phyloP scores from a whole-genome alignment of 2,329 filamentous ascomycete species.

The Trichothecium roseum region DNA sequence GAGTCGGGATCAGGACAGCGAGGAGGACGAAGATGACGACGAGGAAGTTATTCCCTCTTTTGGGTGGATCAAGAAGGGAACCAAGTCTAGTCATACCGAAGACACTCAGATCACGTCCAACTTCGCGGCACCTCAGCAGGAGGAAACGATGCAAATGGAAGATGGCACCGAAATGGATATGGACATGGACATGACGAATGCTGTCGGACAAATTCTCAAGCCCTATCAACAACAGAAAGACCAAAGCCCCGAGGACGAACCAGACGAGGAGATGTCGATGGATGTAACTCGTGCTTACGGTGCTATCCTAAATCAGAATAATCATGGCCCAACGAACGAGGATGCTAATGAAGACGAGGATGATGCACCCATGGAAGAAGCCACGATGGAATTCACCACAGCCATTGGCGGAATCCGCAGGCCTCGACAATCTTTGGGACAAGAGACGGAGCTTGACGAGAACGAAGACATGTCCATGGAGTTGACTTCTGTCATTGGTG shows the following conservation, averaged over 20 bases:
- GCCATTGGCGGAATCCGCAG: constrained; percentile 61
- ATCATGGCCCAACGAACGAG: constrained; percentile 9
- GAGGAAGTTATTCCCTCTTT: constrained; percentile 69
- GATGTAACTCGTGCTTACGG: constrained; percentile 81
- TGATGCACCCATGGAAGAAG: constrained; percentile 29
- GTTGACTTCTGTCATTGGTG: constrained; percentile 56
- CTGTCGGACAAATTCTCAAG: constrained; percentile 43
- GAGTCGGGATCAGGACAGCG: constrained; percentile 40
- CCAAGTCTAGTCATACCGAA: neutral
- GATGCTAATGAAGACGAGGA: constrained; percentile 16
- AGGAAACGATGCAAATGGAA: constrained; percentile 5
- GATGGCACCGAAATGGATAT: constrained; percentile 21
- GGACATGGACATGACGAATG: constrained; percentile 38
- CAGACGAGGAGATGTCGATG: constrained; percentile 74
- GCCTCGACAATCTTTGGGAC: constrained; percentile 17
- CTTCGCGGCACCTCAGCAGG: neutral
- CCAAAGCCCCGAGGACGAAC: constrained; percentile 28
- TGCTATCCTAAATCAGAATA: constrained; percentile 52
- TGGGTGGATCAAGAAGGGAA: constrained; percentile 56
- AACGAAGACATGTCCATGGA: constrained; percentile 75
- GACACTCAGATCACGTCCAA: too few relatives aligned
- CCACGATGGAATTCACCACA: constrained; percentile 71
- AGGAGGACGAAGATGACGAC: constrained; percentile 48
- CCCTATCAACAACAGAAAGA: neutral
- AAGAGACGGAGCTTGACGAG: constrained; percentile 26